Evolutionary conservation across 1,284 basidiomycete species (phyloP), one percentile per base, ranked within the genome.

Genomic region (Ceratobasidium sp.): DNA sequence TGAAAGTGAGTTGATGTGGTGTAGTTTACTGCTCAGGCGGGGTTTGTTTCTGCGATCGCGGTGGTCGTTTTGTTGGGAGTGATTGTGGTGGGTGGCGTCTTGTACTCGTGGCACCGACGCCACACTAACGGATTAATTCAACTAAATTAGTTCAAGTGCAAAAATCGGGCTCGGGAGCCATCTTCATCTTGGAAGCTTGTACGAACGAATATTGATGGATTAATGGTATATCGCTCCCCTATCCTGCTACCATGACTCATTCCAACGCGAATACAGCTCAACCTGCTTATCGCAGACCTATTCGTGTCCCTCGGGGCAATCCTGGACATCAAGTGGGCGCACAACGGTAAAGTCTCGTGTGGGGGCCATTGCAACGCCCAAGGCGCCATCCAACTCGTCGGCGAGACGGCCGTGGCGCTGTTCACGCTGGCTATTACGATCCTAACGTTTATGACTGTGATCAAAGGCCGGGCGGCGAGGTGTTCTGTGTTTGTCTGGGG

Each of bases 301-400:
- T 31, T 74, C 6, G 72, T 73, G 55, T 69, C 69, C 3, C 50
- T 74, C 43, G 73, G 73, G 1, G 70, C 68, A 20, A 58, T 73
- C 20, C 45, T 74, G 3, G 54, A 71, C 27, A 10, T 71, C 25
- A 70, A 64, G 32, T 74, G 73, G 73, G 58, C 71, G 5, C 32
- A 58, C 13, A 54, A 70, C 17, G 54, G 68, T 8, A 53, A 67
- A 27, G 62, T 62, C 6, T 71, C 69, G 20, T 74, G 73, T 52
- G 72, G 73, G 6, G 22, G 25, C 31, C 72, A 72, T 62, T 74
- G 72, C 40, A 74, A 68, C 12, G 60, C 71, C 15, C 73, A 74
- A 67, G 73, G 73, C 17, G 62, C 70, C 25, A 67, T 73, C 27
- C 73, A 74, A 47, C 68, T 73, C n/a, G 17, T 73, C 8, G 73